A percentile compares a stretch with the other conserved stretches of the same genome.
phyloP scores from a whole-genome alignment of 1,139 yeast genomes.

The Scheffersomyces titani region DNA sequence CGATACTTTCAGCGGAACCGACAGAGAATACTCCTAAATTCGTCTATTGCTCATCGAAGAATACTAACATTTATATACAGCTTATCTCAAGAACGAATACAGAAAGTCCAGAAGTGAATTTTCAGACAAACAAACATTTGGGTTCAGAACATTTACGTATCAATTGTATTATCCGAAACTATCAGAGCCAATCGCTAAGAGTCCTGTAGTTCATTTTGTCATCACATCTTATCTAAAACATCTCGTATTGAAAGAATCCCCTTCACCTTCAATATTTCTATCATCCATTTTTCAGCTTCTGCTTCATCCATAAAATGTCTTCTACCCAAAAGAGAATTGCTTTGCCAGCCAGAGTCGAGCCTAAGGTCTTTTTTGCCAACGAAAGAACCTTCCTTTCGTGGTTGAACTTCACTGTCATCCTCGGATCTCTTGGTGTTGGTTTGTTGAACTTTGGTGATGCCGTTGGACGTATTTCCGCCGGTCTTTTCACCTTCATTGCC shows the following conservation, averaged over 20 bases:
- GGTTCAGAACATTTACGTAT: not conserved
- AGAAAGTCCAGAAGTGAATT: not conserved
- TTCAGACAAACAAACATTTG: not conserved
- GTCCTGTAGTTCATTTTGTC: not conserved
- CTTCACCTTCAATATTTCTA: not conserved
- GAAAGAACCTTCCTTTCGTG: constrained; percentile 98
- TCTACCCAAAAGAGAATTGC: constrained; percentile 75
- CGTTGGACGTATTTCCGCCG: constrained; percentile 90
- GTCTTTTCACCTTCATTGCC: constrained; percentile 88
- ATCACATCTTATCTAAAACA: not conserved
- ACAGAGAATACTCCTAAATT: not conserved
- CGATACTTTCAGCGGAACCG: not conserved
- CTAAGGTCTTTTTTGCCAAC: constrained; percentile 97
- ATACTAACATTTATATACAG: not conserved
- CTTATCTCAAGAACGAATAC: not conserved
- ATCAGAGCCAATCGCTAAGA: not conserved
- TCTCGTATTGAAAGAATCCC: not conserved
- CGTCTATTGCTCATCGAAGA: not conserved
- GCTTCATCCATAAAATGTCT: constrained; percentile 8
- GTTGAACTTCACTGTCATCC: constrained; percentile 95
- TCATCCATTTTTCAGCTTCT: not conserved
- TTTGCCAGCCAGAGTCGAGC: constrained; percentile 96
- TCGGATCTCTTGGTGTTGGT: constrained; percentile 96
- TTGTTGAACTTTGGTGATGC: constrained; percentile 93
- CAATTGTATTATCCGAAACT: not conserved